Evolutionary conservation across 176 grass and related monocot genomes (phyloP), one percentile per base, ranked within the genome.

Genomic region (Hordeum marinum): DNA sequence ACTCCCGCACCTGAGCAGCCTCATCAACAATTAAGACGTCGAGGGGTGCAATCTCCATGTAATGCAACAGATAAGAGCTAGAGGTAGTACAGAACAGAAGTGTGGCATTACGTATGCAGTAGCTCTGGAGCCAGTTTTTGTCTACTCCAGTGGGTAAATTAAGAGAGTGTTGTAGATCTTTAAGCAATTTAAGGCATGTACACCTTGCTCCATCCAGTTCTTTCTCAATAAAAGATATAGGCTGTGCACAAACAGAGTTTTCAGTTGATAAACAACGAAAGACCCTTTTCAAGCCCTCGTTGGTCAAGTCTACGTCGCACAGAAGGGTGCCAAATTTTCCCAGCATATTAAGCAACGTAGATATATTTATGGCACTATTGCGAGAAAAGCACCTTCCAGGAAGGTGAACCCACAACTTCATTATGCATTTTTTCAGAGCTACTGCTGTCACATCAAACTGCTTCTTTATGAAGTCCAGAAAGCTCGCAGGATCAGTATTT

Each of bases 1-100:
- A 94, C 63, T 94, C 95, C 45, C 76, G 94, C 15, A 93, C 80
- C 64, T 97, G 92, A 11, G 95, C 90, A 68, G 92, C 92, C 70
- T 97, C 95, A 12, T 97, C 92, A 79, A 97, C 88, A 74, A 97
- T 88, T 78, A 97, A 82, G 24, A 94, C 75, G 68, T 91, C 83
- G 11, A 97, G 87, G 3, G 88, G 88, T 65, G 66, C 63, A 54
- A 58, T 89, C 21, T 73, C 29, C 14, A 87, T 72, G 31, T 88
- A 54, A 86, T 94, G 90, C 57, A 97, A 85, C 55, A 42, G 55
- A 43, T 89, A 94, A 72, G 95, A 97, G 83, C 86, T 92, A 34
- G 95, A 88, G 5, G 86, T 76, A 45, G 90, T 97, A 76, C 92
- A 94, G 82, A 97, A 97, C 41, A 97, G 72, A 21, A 97, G 70